Conservation (phyloP, 306 rosid genomes). For the Arachis hypogaea region DNA sequence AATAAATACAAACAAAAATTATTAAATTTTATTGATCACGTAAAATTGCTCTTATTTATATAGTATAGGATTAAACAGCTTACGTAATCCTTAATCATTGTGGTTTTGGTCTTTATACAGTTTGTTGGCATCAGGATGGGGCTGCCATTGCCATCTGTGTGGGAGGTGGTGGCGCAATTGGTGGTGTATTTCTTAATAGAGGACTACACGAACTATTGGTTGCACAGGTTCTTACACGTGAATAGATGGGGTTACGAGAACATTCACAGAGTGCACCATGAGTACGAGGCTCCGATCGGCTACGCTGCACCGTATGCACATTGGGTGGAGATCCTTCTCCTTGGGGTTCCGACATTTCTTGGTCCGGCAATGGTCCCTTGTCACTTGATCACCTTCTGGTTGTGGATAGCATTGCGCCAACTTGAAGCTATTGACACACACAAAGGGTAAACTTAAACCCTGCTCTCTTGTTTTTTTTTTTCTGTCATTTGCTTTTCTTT, state of each 20-base stretch:
- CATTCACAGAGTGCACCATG: slow-evolving; percentile 88
- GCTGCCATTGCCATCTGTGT: slow-evolving; percentile 87
- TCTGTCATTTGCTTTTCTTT: slow-evolving; percentile 32
- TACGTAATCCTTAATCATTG: too few relatives aligned
- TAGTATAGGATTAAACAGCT: too few relatives aligned
- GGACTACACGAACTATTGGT: slow-evolving; percentile 93
- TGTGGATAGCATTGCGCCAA: slow-evolving; percentile 90
- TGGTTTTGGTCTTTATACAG: slow-evolving; percentile 36
- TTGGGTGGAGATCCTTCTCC: slow-evolving; percentile 92
- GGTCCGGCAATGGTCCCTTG: slow-evolving; percentile 97
- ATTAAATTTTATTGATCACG: too few relatives aligned
- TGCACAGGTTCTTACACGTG: slow-evolving; percentile 90
- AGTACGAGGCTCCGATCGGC: slow-evolving; percentile 89
- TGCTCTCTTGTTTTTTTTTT: slow-evolving; percentile 17
- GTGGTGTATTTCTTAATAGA: slow-evolving; percentile 82
- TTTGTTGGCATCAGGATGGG: slow-evolving; percentile 78
- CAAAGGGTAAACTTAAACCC: slow-evolving; percentile 62
- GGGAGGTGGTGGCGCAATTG: slow-evolving; percentile 75
- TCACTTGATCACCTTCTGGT: slow-evolving; percentile 91
- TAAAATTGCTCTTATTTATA: too few relatives aligned
- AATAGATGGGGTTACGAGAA: slow-evolving; percentile 90
- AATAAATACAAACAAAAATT: too few relatives aligned
- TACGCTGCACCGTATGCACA: slow-evolving; percentile 93
- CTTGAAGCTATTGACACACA: slow-evolving; percentile 94
- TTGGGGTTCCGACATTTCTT: slow-evolving; percentile 92